Evolutionary conservation across 2,329 filamentous ascomycete genomes (phyloP).

Genomic region (Nothomitra cinnamomea): DNA sequence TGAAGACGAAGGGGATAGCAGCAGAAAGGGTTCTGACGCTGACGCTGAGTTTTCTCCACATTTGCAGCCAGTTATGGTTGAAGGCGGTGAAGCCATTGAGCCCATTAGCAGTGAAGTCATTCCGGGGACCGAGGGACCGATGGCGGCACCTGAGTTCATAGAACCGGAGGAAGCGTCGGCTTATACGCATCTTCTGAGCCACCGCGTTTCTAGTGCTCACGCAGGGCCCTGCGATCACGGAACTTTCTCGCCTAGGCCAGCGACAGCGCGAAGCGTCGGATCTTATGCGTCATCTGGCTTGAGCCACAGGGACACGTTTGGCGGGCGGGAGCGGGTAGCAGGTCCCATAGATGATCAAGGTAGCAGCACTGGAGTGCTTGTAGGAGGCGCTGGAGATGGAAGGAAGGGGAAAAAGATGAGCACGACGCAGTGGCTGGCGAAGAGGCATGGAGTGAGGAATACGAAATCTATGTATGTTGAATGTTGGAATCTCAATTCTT

Average conservation of each 20-base stretch:
- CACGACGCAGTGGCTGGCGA: slow-evolving; percentile 53
- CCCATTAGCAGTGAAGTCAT: neutral
- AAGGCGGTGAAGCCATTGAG: neutral
- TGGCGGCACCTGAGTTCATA: slow-evolving; percentile 23
- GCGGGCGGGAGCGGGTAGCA: neutral
- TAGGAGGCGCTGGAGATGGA: slow-evolving; percentile 24
- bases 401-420: slow-evolving; percentile 43
- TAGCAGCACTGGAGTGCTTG: slow-evolving; percentile 18
- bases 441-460: slow-evolving; percentile 57
- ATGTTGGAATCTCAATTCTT: slow-evolving; percentile 2
- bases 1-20: too few species aligned
- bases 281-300: neutral
- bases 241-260: slow-evolving; percentile 54
- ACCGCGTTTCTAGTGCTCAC: slow-evolving; percentile 12
- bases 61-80: neutral
- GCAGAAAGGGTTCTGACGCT: neutral
- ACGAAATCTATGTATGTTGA: slow-evolving; percentile 48
- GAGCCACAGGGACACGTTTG: neutral
- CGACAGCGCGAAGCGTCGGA: slow-evolving; percentile 26
- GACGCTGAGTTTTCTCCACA: neutral
- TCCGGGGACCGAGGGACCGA: slow-evolving; percentile 9
- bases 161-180: slow-evolving; percentile 19
- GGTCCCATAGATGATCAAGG: slow-evolving; percentile 15
- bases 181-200: slow-evolving; percentile 9
- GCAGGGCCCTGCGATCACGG: slow-evolving; percentile 47